These are phyloP conservation scores for Didymella arachidicola DNA, from an alignment of 2,329 filamentous ascomycete genomes.

Conservation along the genomic window DNA sequence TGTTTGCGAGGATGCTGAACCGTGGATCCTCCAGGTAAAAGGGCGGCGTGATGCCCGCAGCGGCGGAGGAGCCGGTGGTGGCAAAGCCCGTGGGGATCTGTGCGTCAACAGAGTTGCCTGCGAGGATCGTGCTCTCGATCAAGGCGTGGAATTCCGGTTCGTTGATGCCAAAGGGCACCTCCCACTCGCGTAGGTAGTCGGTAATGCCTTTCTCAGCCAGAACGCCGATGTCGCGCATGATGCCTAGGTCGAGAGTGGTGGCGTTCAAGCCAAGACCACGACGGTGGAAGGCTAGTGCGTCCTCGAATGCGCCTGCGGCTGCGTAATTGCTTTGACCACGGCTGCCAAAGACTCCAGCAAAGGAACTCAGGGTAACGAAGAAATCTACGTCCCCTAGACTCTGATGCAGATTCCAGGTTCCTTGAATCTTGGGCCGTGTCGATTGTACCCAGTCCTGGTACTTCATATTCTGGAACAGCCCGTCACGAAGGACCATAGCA, in stretches of 20 bases:
- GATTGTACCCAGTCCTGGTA: slow-evolving; percentile 19
- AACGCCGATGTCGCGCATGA: slow-evolving; percentile 27
- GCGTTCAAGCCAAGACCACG: slow-evolving; percentile 6
- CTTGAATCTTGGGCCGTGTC: slow-evolving; percentile 43
- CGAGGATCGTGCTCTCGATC: not conserved
- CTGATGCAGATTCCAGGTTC: slow-evolving; percentile 42
- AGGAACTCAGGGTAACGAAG: slow-evolving; percentile 34
- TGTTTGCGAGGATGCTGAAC: not conserved
- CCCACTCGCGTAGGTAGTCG: not conserved
- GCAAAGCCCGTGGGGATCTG: not conserved
- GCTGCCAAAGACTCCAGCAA: slow-evolving; percentile 30
- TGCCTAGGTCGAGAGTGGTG: slow-evolving; percentile 29
- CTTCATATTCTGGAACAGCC: slow-evolving; percentile 26
- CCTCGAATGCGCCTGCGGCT: slow-evolving; percentile 33
- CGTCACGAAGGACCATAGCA: slow-evolving; percentile 30
- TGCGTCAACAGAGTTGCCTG: not conserved
- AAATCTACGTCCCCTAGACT: slow-evolving; percentile 25
- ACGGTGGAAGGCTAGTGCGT: slow-evolving; percentile 29
- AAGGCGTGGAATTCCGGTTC: not conserved
- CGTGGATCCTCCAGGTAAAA: slow-evolving; percentile 8
- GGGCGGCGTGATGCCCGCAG: slow-evolving; percentile 1
- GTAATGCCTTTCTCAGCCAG: slow-evolving; percentile 22
- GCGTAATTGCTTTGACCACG: slow-evolving; percentile 39
- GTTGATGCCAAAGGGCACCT: not conserved
- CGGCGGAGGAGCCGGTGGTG: not conserved